Conservation (phyloP, 2,329 filamentous ascomycete genomes). For the Sordariomycetes sp. region DNA sequence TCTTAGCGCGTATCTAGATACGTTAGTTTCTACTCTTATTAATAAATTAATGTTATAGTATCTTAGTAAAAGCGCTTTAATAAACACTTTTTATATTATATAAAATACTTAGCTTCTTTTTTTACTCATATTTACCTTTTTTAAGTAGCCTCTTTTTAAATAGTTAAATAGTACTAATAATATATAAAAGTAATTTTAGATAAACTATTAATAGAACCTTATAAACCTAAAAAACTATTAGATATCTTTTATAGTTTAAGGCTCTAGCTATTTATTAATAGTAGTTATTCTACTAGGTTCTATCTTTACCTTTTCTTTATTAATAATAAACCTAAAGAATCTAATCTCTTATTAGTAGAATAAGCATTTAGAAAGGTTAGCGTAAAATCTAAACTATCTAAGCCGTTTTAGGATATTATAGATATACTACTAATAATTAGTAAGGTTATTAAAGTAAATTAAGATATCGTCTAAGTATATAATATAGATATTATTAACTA, state of each 20-base stretch:
- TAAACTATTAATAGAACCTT: background rate
- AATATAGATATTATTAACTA: constrained; percentile 9
- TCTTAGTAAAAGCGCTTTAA: no score
- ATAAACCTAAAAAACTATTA: background rate
- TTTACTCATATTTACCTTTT: background rate
- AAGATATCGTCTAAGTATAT: background rate
- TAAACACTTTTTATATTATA: no score
- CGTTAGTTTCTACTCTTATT: no score
- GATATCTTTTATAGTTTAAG: background rate
- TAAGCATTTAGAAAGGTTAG: background rate
- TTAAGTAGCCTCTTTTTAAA: background rate
- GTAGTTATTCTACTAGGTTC: background rate
- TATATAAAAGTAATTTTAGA: background rate
- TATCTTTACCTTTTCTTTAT: background rate
- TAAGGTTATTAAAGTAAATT: background rate
- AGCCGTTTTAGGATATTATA: background rate
- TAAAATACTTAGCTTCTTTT: background rate
- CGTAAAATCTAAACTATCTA: background rate
- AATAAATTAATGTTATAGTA: no score
- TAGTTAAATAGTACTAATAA: background rate
- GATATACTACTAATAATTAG: background rate
- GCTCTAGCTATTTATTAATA: background rate
- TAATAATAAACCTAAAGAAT: background rate
- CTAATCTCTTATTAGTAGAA: background rate
- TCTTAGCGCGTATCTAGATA: no score